These are phyloP conservation scores for Lagenaria siceraria DNA, from an alignment of 306 rosid species.

Conservation along the genomic window DNA sequence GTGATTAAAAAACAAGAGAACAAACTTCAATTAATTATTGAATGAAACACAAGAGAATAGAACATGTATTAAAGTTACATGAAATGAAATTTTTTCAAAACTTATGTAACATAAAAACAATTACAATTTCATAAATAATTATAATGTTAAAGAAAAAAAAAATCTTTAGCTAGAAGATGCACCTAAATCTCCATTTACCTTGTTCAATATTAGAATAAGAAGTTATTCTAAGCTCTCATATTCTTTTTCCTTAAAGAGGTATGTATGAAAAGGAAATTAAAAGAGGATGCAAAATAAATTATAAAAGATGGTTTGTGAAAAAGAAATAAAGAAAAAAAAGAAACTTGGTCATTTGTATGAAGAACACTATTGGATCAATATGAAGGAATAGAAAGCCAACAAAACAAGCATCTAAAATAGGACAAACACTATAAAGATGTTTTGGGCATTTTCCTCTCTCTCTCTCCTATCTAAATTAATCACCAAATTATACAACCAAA, in stretches of 20 bases:
- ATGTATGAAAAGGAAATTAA: background rate
- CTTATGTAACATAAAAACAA: background rate
- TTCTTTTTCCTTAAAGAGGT: background rate
- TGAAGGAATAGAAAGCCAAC: background rate
- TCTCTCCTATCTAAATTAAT: background rate
- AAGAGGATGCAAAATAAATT: background rate
- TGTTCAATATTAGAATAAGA: background rate
- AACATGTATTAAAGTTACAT: background rate
- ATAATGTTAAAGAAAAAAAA: background rate
- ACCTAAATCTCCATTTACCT: background rate
- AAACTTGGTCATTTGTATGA: background rate
- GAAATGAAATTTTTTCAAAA: background rate
- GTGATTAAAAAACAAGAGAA: background rate
- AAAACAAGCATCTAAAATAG: background rate
- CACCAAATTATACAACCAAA: background rate
- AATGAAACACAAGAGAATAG: background rate
- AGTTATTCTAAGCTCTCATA: background rate
- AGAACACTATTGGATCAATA: background rate
- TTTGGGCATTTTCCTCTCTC: background rate
- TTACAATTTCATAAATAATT: background rate
- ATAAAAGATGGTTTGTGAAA: background rate
- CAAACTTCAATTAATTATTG: background rate
- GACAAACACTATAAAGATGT: slow-evolving; percentile 1
- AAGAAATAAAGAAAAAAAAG: background rate
- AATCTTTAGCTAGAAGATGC: background rate